phyloP scores from a whole-genome alignment of 192 early-diverging fungal species.

The Coemansia sp. region DNA sequence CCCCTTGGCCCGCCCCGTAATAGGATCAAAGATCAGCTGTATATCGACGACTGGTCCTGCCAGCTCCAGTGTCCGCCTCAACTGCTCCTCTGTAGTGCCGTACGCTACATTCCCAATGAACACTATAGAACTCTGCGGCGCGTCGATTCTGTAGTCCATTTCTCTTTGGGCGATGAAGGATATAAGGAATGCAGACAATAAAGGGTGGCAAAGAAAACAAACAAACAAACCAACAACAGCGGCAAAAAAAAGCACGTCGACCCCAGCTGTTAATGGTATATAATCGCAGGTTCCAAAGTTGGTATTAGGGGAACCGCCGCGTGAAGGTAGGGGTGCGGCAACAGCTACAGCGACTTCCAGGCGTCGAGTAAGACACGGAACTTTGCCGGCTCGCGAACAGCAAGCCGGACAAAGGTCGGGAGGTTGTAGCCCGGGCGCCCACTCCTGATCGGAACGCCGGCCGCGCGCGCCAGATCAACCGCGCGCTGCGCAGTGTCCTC shows the following conservation, averaged over 20 bases:
- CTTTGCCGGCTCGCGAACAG: slow-evolving; percentile 65
- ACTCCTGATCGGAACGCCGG: slow-evolving; percentile 80
- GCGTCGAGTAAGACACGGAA: slow-evolving; percentile 65
- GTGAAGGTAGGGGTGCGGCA: background rate
- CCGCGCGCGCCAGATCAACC: slow-evolving; percentile 57
- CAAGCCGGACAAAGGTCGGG: slow-evolving; percentile 69
- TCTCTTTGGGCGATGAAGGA: too few relatives aligned
- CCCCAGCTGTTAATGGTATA: too few relatives aligned
- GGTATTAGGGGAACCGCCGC: too few relatives aligned
- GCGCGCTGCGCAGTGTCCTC: slow-evolving; percentile 57
- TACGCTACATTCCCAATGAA: slow-evolving; percentile 78
- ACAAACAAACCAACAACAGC: too few relatives aligned
- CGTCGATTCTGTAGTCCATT: slow-evolving; percentile 33
- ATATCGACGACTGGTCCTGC: slow-evolving; percentile 82
- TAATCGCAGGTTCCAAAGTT: too few relatives aligned
- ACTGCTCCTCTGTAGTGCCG: slow-evolving; percentile 87
- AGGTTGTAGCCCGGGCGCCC: slow-evolving; percentile 71
- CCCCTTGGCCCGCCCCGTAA: slow-evolving; percentile 74
- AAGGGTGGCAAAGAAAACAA: too few relatives aligned
- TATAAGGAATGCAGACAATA: too few relatives aligned
- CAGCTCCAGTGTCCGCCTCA: slow-evolving; percentile 86
- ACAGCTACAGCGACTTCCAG: slow-evolving; percentile 49
- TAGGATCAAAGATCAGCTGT: slow-evolving; percentile 85
- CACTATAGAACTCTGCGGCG: slow-evolving; percentile 30
- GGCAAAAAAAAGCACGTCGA: too few relatives aligned